Evolutionary conservation across 1,284 basidiomycete genomes (phyloP), one percentile per base, ranked within the genome.

Genomic region (Cutaneotrichosporon arboriforme): DNA sequence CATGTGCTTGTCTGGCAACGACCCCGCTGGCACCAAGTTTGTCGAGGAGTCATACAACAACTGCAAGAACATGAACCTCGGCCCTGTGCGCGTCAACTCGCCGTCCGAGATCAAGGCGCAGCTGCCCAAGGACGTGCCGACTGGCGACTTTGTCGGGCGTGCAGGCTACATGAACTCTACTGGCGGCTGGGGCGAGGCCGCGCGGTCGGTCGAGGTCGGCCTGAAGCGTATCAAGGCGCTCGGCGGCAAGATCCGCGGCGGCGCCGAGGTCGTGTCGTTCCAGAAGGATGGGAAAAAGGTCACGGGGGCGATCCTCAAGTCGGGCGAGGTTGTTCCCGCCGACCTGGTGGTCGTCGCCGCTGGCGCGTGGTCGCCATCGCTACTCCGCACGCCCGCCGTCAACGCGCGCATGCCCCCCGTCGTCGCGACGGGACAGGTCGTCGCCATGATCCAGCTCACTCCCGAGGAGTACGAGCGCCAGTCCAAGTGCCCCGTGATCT

Each of bases 161-260:
- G 83, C 83, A 0, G 74, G 73, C 15, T 93, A 88, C 68, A 65
- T 86, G 45, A 94, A 92, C 67, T 77, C 76, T 2, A 83, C 87
- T 36, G 84, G 86, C 1, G 92, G 92, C 3, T 97, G 92, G 92
- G 88, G 83, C 1, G 80, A 86, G 67, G 88, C 91, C 2, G 79
- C 81, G 1, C 81, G 84, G 61, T 88, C 86, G 1, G 70, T 89
- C 8, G 65, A 75, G 7, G 73, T 81, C 12, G 74, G 88, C 54
- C 80, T 86, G 49, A 68, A 75, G 35, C 81, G 79, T 51, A 83
- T 92, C 4, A 63, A 75, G 5, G 49, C 61, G 46, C 76, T 84
- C n/a, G 85, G 84, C 0, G 88, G 83, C 0, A 78, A 74, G 20
- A 75, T 93, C 20, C 45, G 84, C 4, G 64, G 79, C 0, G 82